Conservation (phyloP, 495 filamentous ascomycete genomes). For the Cudoniella acicularis region DNA sequence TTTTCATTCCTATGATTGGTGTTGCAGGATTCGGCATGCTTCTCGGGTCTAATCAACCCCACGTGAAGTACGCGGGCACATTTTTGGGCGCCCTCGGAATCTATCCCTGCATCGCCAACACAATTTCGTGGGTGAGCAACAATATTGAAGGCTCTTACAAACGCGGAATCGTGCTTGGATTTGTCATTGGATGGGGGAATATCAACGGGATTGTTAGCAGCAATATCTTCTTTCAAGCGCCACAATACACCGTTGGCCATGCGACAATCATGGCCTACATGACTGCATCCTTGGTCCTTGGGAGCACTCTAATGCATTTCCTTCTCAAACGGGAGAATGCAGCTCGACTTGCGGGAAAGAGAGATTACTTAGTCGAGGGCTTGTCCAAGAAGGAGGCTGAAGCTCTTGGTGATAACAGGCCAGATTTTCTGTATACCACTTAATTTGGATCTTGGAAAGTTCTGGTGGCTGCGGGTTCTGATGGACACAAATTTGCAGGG, state of each 20-base stretch:
- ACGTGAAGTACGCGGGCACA: conserved; percentile 73
- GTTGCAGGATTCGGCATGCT: conserved; percentile 80
- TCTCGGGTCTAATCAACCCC: conserved; percentile 52
- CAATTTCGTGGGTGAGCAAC: conserved; percentile 84
- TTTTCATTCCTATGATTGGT: conserved; percentile 63
- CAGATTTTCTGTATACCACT: conserved; percentile 73
- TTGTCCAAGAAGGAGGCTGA: conserved; percentile 56
- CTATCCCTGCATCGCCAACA: conserved; percentile 90
- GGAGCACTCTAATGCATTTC: conserved; percentile 57
- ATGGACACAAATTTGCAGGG: neutral
- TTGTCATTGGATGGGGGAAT: conserved; percentile 93
- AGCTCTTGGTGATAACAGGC: conserved; percentile 64
- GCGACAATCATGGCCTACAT: conserved; percentile 45
- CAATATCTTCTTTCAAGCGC: conserved; percentile 57
- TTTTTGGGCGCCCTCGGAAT: conserved; percentile 89
- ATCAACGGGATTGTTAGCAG: conserved; percentile 80
- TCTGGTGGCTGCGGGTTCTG: neutral
- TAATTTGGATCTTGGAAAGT: no score
- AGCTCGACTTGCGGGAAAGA: conserved; percentile 55
- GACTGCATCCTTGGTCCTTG: conserved; percentile 46
- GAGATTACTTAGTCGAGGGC: conserved; percentile 66
- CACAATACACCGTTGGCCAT: conserved; percentile 45
- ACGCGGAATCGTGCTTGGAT: conserved; percentile 78
- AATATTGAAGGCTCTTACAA: conserved; percentile 93
- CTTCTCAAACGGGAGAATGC: conserved; percentile 65